Conservation (phyloP, 768 basidiomycete genomes). For the Boletus bicolor region DNA sequence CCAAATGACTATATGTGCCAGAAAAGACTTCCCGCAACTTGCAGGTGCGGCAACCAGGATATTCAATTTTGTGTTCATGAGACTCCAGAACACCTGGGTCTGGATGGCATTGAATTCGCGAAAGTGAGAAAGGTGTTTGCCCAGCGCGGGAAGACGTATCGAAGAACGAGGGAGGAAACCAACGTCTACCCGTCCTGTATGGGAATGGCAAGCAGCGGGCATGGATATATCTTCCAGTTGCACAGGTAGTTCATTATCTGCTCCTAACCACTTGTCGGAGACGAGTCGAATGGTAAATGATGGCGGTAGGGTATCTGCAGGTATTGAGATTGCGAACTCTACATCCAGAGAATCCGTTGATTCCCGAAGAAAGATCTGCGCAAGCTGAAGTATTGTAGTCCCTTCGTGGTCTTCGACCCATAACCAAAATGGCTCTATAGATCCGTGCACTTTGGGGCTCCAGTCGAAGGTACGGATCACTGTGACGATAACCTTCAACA, state of each 20-base stretch:
- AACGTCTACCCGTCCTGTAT: constrained; percentile 64
- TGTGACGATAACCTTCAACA: constrained; percentile 70
- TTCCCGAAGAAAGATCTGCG: constrained; percentile 68
- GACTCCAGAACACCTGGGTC: constrained; percentile 84
- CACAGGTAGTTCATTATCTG: constrained; percentile 70
- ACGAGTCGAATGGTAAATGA: constrained; percentile 73
- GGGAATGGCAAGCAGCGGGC: constrained; percentile 58
- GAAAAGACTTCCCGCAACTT: constrained; percentile 74
- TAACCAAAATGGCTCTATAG: constrained; percentile 85
- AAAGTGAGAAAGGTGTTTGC: constrained; percentile 44
- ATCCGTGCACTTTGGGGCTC: constrained; percentile 72
- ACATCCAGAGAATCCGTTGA: constrained; percentile 56
- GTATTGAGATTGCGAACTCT: constrained; percentile 80
- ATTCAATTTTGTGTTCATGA: constrained; percentile 65
- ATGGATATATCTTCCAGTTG: constrained; percentile 69
- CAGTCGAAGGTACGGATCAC: constrained; percentile 74
- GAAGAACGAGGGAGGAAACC: constrained; percentile 66
- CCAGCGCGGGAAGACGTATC: constrained; percentile 43
- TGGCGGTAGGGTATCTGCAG: constrained; percentile 53
- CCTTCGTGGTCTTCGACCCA: constrained; percentile 91
- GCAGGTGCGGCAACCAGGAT: constrained; percentile 75
- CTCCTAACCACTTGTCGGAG: constrained; percentile 92
- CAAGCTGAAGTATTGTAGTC: constrained; percentile 77
- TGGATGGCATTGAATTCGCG: constrained; percentile 80
- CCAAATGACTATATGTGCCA: constrained; percentile 73